Evolutionary conservation across 2,329 filamentous ascomycete genomes (phyloP).

Genomic region (Ascochyta rabiei): DNA sequence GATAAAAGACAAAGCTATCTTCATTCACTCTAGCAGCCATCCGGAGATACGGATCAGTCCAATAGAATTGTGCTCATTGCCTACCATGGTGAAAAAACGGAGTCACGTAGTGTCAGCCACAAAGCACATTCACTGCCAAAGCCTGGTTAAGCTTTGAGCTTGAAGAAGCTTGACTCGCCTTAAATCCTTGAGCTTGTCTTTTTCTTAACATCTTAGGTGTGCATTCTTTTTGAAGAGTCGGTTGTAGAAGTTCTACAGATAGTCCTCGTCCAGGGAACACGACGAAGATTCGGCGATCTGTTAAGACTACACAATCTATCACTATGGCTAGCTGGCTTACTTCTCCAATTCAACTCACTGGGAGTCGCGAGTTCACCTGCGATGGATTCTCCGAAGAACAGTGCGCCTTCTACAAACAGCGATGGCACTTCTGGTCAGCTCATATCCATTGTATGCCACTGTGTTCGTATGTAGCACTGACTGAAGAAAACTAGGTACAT

Average conservation of each 20-base stretch:
- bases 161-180: background rate
- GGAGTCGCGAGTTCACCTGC: constrained; percentile 31
- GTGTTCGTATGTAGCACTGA: background rate
- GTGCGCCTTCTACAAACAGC: constrained; percentile 54
- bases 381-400: constrained; percentile 51
- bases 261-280: background rate
- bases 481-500: constrained; percentile 53
- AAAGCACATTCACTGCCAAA: background rate
- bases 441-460: background rate
- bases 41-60: background rate
- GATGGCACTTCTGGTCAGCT: constrained; percentile 58
- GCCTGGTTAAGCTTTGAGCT: background rate
- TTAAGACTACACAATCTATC: background rate
- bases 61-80: constrained; percentile 1
- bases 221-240: too few relatives aligned
- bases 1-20: background rate
- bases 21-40: background rate
- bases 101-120: background rate
- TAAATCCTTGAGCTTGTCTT: background rate
- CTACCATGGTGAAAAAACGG: background rate
- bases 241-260: too few relatives aligned
- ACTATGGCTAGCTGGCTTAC: constrained; percentile 28
- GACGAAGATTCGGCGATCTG: background rate
- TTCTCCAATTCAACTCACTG: constrained; percentile 19
- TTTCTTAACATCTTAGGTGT: background rate